These are phyloP conservation scores for Penicillium palitans DNA, from an alignment of 2,329 filamentous ascomycete species.

Conservation along the genomic window DNA sequence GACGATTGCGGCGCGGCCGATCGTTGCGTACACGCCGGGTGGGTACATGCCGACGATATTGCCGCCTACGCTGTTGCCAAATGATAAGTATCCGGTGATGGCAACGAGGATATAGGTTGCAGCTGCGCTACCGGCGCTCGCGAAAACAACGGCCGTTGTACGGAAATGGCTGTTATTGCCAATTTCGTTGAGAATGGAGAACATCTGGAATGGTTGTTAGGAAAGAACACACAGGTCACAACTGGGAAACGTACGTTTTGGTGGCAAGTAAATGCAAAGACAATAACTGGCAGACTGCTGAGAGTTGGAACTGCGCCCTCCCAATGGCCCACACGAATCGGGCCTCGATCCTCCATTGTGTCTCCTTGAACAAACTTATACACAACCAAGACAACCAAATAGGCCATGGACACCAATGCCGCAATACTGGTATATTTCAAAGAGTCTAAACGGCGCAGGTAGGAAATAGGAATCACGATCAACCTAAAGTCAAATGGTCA, in stretches of 20 bases:
- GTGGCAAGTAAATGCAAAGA: constrained; percentile 99
- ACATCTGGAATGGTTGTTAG: constrained; percentile 67
- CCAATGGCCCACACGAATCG: constrained; percentile 75
- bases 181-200: constrained; percentile 96
- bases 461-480: constrained; percentile 90
- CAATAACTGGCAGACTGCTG: constrained; percentile 87
- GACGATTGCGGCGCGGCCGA: constrained; percentile 93
- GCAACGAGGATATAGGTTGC: constrained; percentile 86
- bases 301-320: constrained; percentile 75
- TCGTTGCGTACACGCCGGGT: constrained; percentile 77
- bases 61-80: constrained; percentile 82
- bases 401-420: constrained; percentile 88
- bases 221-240: no score
- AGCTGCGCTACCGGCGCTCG: constrained; percentile 86
- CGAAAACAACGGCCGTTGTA: constrained; percentile 73
- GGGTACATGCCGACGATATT: constrained; percentile 94
- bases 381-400: constrained; percentile 87
- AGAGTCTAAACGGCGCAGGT: constrained; percentile 86
- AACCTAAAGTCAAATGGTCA: constrained; percentile 55
- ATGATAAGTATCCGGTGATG: constrained; percentile 93
- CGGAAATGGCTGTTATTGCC: constrained; percentile 76
- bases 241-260: constrained; percentile 72
- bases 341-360: constrained; percentile 69
- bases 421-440: constrained; percentile 96
- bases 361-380: constrained; percentile 85